These are phyloP conservation scores for Kockiozyma suomiensis DNA, from an alignment of 805 yeast species.

Conservation along the genomic window DNA sequence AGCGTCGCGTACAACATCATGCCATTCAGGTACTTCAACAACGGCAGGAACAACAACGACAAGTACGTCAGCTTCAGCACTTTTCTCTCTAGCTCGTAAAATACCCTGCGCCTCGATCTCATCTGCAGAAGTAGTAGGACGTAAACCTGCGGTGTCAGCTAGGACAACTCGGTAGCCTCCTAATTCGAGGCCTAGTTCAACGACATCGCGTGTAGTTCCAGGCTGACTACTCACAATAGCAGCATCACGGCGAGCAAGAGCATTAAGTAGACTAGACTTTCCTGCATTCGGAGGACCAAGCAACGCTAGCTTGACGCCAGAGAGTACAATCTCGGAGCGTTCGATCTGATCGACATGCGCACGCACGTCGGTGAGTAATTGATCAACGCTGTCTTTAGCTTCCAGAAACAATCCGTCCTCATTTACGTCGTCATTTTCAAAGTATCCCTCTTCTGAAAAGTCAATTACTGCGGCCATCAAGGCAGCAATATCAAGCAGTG, in stretches of 20 bases:
- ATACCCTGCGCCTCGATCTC: slow-evolving; percentile 80
- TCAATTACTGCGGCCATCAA: slow-evolving; percentile 85
- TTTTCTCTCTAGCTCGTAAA: slow-evolving; percentile 64
- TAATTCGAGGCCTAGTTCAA: slow-evolving; percentile 79
- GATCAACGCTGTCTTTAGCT: slow-evolving; percentile 51
- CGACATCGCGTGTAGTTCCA: slow-evolving; percentile 90
- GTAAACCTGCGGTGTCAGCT: slow-evolving; percentile 92
- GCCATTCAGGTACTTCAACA: slow-evolving; percentile 18
- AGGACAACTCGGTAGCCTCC: slow-evolving; percentile 80
- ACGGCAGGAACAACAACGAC: slow-evolving; percentile 60
- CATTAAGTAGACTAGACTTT: slow-evolving; percentile 81
- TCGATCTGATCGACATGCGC: slow-evolving; percentile 50
- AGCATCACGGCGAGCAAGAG: slow-evolving; percentile 74
- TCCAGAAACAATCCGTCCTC: slow-evolving; percentile 47
- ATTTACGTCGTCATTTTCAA: slow-evolving; percentile 52
- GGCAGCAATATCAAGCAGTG: slow-evolving; percentile 68
- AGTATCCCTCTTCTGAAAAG: slow-evolving; percentile 90
- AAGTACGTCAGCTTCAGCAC: slow-evolving; percentile 65
- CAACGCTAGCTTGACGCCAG: slow-evolving; percentile 73
- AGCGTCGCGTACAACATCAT: slow-evolving; percentile 15
- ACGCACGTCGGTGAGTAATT: slow-evolving; percentile 51
- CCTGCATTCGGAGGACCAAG: slow-evolving; percentile 97
- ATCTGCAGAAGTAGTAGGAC: slow-evolving; percentile 46
- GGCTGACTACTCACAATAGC: slow-evolving; percentile 90
- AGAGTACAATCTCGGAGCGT: slow-evolving; percentile 62